Evolutionary conservation across 176 grass and related monocot species (phyloP).

Genomic region (Alopecurus myosuroides): DNA sequence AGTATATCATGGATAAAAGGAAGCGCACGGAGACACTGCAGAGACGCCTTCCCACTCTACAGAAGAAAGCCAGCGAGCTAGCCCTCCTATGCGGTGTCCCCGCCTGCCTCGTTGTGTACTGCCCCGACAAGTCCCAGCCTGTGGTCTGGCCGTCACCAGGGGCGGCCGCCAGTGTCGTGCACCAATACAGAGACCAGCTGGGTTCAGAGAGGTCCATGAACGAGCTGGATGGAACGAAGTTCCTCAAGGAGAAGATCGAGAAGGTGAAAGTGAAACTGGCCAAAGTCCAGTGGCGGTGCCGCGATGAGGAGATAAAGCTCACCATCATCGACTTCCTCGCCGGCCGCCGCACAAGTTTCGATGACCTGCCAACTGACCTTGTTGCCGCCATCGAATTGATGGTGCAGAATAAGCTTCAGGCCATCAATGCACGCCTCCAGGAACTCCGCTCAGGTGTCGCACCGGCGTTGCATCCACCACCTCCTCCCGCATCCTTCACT

Average conservation of each 20-base stretch:
- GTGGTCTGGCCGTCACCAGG: no score
- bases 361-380: not conserved
- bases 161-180: no score
- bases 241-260: not conserved
- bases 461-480: not conserved
- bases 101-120: no score
- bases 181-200: not conserved
- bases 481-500: not conserved
- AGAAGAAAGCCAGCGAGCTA: no score
- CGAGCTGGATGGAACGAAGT: conserved; percentile 13
- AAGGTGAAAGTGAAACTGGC: not conserved
- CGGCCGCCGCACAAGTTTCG: not conserved
- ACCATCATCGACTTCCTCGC: conserved; percentile 5
- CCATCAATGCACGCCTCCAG: not conserved
- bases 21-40: no score
- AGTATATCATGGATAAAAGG: no score
- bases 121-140: no score
- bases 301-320: not conserved
- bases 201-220: not conserved
- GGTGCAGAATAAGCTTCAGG: not conserved
- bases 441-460: not conserved
- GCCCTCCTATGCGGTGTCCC: no score
- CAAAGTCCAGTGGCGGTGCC: not conserved
- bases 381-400: not conserved
- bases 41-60: no score